Evolutionary conservation across 179 eudicot genomes (phyloP), one percentile per base, ranked within the genome.

Genomic region (Gypsophila paniculata): DNA sequence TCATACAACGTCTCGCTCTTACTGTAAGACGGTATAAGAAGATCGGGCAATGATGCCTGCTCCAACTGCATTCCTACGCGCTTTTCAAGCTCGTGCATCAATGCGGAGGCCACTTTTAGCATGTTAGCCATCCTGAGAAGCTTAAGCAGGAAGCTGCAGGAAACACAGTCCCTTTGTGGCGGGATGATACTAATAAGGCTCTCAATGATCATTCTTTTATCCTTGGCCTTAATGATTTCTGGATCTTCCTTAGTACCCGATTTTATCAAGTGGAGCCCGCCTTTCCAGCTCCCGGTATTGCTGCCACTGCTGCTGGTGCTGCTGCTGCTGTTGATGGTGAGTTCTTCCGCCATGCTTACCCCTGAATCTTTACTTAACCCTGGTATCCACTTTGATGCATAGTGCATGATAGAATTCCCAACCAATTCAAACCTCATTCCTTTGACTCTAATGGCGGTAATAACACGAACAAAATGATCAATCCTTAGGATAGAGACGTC

Each of bases 61-160:
- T 94, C 97, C n/a, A 94, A 88, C 59, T 87, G 91, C 97, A 94
- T 94, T 8, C 99, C 99, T 0, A 94, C 93, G 7, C 93, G 82
- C 75, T 94, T 94, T 73, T 94, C 99, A 38, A 94, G 82, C 68
- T 94, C 99, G 15, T 93, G 85, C 19, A 88, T 87, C 68, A 94
- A 82, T 17, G 97, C 99, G 0, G 91, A 94, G 9, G 99, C 90
- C 66, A 85, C 99, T 65, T 84, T 86, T 55, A 85, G 69, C 91
- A 88, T 83, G 78, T 86, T 85, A 2, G 94, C 94, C 91, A 83
- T 87, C 63, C 89, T 81, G 19, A 91, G 77, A 19, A 91, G 77
- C 80, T 86, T 73, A 26, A 94, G 83, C 14, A 94, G 85, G 78
- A 94, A 94, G 73, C 91, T 90, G 63, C 97, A 94, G 4, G 99